Base-by-base conservation (phyloP, 1,139 yeast species). In the Debaryomyces singareniensis region DNA sequence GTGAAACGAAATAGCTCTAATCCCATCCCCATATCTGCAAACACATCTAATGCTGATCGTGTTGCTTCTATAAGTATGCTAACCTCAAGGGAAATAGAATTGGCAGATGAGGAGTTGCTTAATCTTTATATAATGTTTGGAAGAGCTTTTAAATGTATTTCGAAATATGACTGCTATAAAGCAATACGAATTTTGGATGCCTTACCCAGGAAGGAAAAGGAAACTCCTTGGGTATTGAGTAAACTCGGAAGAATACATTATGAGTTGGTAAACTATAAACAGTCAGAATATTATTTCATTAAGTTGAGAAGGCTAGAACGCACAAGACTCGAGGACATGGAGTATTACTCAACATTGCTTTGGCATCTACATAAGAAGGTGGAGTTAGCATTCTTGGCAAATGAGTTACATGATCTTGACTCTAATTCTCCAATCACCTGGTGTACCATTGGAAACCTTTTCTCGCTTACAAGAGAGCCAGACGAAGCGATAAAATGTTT, bases 401-500 rank as follows among this genome's bases (percentile, higher is more conserved):
- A 84, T 47, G 96, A 87, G 43, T 59, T 87, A 26, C 68, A 82
- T 41, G 86, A 78, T 38, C 60, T 80, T 16, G 77, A 78, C 43
- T 65, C 81, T 9, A 57, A 68, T 16, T 65, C 79, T 5, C 82
- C 96, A 3, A 81, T 86, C 38, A 80, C 96, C 0, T 91, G 98
- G 98, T 84, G 94, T 45, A 79, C 84, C 0, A 66, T 87, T 31
- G 98, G 98, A 2, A 91, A 93, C 51, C 71, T 91, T 29, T 85
- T 85, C 43, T 85, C 96, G 9, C 62, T 89, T 24, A 77, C 75
- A 24, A 68, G 86, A 38, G 96, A 91, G 45, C 84, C 94, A 3
- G 95, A 84, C 40, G 95, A 85, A 50, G 96, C 98, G 0, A 77
- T 89, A 26, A 78, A 78, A 46, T 86, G 96, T 49, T 87, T 93